These are phyloP conservation scores for Gossypium arboreum DNA, from an alignment of 345 rosid species.

Conservation along the genomic window DNA sequence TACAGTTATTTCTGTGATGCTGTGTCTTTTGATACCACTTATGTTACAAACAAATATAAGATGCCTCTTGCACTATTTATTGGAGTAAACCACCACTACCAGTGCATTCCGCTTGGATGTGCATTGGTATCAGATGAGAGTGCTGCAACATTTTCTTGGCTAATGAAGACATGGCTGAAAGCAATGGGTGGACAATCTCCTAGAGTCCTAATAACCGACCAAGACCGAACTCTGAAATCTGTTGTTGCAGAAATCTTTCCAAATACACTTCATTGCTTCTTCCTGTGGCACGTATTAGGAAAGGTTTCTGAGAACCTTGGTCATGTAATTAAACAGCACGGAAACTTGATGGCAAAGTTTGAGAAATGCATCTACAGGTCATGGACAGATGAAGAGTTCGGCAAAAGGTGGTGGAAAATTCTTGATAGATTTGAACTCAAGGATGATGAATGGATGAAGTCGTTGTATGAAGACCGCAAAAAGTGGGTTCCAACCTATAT, in stretches of 20 bases:
- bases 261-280: constrained; percentile 46
- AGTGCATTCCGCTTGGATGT: constrained; percentile 61
- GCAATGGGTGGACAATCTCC: constrained; percentile 68
- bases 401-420: constrained; percentile 58
- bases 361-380: constrained; percentile 66
- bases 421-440: constrained; percentile 52
- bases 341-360: constrained; percentile 45
- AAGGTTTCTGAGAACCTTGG: constrained; percentile 55
- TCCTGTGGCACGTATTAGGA: constrained; percentile 54
- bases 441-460: constrained; percentile 51
- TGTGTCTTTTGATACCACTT: constrained; percentile 55
- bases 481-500: constrained; percentile 63
- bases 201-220: constrained; percentile 53
- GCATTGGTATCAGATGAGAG: constrained; percentile 60
- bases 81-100: constrained; percentile 70
- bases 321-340: constrained; percentile 46
- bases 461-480: constrained; percentile 52
- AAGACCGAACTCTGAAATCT: constrained; percentile 37
- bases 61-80: constrained; percentile 58
- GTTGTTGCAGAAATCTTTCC: constrained; percentile 48
- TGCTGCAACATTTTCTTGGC: constrained; percentile 51
- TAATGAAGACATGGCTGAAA: constrained; percentile 62
- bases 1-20: constrained; percentile 55
- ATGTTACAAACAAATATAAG: constrained; percentile 57
- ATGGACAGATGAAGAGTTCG: constrained; percentile 56